phyloP scores from a whole-genome alignment of 2,329 filamentous ascomycete genomes.

The Didymellaceae sp. region DNA sequence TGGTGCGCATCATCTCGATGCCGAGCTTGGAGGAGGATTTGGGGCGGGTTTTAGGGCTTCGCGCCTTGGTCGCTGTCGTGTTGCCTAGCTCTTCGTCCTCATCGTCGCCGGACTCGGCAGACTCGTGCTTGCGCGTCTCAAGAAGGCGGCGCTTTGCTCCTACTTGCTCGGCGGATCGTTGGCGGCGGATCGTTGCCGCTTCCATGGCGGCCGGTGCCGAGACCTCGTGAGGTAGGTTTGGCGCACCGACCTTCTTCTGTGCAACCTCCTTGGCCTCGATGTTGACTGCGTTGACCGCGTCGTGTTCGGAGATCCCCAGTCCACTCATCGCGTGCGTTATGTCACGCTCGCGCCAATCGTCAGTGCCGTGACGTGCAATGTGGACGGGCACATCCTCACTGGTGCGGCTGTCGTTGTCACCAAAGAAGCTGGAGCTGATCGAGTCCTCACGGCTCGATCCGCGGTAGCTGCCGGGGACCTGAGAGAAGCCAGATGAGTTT shows the following conservation, averaged over 20 bases:
- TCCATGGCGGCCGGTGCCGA: conserved; percentile 66
- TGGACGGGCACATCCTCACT: conserved; percentile 77
- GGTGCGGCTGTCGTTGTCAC: conserved; percentile 79
- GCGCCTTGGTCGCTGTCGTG: conserved; percentile 35
- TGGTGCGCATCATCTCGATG: conserved; percentile 97
- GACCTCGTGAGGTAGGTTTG: conserved; percentile 51
- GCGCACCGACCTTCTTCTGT: conserved; percentile 42
- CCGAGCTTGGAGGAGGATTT: conserved; percentile 77
- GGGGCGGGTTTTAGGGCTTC: conserved; percentile 57
- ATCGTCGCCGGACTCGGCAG: conserved; percentile 88
- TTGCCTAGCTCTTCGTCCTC: conserved; percentile 89
- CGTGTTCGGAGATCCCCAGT: conserved; percentile 74
- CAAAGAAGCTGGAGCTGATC: conserved; percentile 85
- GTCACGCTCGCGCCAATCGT: conserved; percentile 75
- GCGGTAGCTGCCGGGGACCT: conserved; percentile 74
- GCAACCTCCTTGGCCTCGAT: conserved; percentile 43
- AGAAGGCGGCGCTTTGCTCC: conserved; percentile 76
- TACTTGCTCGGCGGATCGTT: conserved; percentile 75
- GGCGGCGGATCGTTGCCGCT: conserved; percentile 59
- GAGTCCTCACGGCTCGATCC: conserved; percentile 87
- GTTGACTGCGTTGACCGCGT: conserved; percentile 57
- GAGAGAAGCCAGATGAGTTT: conserved; percentile 72
- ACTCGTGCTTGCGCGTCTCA: conserved; percentile 75
- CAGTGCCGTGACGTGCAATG: conserved; percentile 73
- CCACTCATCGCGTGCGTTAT: conserved; percentile 62